Percentiles rank a stretch among this genome's conserved stretches.
Conservation (phyloP, 495 filamentous ascomycete genomes). For the Tuber aestivum region DNA sequence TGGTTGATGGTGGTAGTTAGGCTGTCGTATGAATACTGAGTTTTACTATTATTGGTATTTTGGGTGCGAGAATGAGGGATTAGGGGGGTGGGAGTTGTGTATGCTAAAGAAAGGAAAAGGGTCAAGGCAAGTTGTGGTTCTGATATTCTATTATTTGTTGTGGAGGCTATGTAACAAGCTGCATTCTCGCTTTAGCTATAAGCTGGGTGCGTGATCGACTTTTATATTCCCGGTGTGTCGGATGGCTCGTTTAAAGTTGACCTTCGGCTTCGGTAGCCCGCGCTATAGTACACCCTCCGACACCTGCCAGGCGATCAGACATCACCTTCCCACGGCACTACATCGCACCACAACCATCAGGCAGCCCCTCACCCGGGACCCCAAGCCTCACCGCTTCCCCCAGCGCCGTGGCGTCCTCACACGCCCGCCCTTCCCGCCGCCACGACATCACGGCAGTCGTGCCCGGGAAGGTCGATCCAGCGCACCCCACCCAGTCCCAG, state of each 20-base stretch:
- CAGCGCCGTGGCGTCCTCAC: too few species aligned
- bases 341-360: not conserved
- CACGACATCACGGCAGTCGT: too few species aligned
- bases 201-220: not conserved
- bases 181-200: not conserved
- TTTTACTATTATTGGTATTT: not conserved
- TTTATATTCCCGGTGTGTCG: not conserved
- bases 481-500: too few species aligned
- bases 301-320: not conserved
- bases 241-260: not conserved
- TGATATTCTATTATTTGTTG: not conserved
- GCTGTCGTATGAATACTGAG: slow-evolving; percentile 1
- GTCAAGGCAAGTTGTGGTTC: not conserved
- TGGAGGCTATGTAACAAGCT: not conserved
- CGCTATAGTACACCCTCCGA: not conserved
- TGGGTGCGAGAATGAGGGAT: not conserved
- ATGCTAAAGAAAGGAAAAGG: not conserved
- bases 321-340: not conserved
- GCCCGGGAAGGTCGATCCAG: too few species aligned
- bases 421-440: too few species aligned
- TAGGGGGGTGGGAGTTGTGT: not conserved
- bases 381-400: too few species aligned
- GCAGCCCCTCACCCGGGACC: too few species aligned
- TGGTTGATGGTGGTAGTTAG: not conserved
- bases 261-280: not conserved